These are phyloP conservation scores for Rhodosporidiobolus sp. DNA, from an alignment of 768 basidiomycete species.

Conservation along the genomic window DNA sequence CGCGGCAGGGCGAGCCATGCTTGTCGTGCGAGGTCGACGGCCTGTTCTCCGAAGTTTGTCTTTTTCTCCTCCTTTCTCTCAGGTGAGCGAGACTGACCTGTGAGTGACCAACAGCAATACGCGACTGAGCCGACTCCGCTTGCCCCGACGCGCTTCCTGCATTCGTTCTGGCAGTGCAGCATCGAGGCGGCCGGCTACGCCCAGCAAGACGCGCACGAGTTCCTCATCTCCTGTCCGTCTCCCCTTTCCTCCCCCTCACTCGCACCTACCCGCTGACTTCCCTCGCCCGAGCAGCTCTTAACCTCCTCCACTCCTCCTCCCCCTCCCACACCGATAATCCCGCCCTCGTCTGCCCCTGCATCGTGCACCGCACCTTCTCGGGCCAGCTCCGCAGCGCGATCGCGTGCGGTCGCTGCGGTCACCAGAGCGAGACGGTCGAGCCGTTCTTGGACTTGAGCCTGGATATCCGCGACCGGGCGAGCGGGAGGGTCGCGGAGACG, in stretches of 20 bases:
- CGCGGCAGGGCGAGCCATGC: constrained; percentile 36
- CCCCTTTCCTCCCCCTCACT: not conserved
- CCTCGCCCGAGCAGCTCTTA: constrained; percentile 55
- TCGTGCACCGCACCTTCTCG: constrained; percentile 84
- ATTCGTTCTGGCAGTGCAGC: constrained; percentile 70
- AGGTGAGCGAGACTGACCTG: not conserved
- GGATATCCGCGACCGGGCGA: constrained; percentile 55
- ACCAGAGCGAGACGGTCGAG: constrained; percentile 72
- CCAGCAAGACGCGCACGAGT: constrained; percentile 92
- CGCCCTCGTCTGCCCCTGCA: constrained; percentile 72
- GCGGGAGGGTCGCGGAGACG: constrained; percentile 56
- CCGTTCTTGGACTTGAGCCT: constrained; percentile 88
- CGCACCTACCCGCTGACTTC: not conserved
- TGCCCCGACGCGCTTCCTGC: constrained; percentile 77
- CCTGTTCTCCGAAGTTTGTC: constrained; percentile 65
- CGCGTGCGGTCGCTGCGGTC: constrained; percentile 78
- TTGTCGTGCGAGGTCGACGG: constrained; percentile 33
- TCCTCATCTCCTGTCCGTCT: constrained; percentile 60
- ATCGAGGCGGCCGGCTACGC: constrained; percentile 83
- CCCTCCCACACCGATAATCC: constrained; percentile 63
- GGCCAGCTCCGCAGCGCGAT: constrained; percentile 85
- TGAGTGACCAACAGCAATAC: not conserved
- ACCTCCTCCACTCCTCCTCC: constrained; percentile 78
- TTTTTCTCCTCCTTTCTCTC: not conserved
- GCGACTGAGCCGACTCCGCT: constrained; percentile 56